phyloP scores from a whole-genome alignment of 2,329 filamentous ascomycete species.

The Apiospora aurea region DNA sequence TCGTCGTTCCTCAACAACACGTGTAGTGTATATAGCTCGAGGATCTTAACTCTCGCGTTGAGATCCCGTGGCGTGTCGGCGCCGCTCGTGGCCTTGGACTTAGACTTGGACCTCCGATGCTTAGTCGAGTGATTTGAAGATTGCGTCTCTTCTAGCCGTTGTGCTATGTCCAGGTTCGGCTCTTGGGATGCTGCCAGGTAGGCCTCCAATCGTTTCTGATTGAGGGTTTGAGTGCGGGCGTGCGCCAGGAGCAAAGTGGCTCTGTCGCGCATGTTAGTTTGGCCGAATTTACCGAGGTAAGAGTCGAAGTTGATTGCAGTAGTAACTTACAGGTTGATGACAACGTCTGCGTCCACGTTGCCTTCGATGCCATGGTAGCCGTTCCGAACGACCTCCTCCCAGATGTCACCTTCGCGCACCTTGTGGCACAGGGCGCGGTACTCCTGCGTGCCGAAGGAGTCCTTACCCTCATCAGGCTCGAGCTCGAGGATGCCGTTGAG shows the following conservation, averaged over 20 bases:
- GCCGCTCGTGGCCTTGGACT: constrained; percentile 58
- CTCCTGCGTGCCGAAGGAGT: constrained; percentile 82
- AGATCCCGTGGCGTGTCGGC: constrained; percentile 86
- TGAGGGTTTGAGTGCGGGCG: constrained; percentile 80
- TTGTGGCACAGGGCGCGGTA: constrained; percentile 85
- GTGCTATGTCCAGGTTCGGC: constrained; percentile 75
- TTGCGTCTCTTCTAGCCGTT: constrained; percentile 62
- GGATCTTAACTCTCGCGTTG: constrained; percentile 84
- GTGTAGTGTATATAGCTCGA: constrained; percentile 94
- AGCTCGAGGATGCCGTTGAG: constrained; percentile 91
- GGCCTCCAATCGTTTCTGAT: constrained; percentile 86
- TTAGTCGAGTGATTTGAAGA: constrained; percentile 40
- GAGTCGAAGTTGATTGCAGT: neutral
- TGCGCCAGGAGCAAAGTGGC: constrained; percentile 92
- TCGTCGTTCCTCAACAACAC: constrained; percentile 92
- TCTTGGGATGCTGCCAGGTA: constrained; percentile 82
- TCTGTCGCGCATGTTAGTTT: constrained; percentile 54
- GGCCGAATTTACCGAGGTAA: constrained; percentile 12
- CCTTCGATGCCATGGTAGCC: constrained; percentile 90
- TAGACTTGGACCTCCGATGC: constrained; percentile 50
- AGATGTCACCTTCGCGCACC: constrained; percentile 88
- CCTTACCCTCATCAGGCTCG: constrained; percentile 88
- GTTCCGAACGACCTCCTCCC: constrained; percentile 88
- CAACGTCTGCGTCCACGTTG: constrained; percentile 92
- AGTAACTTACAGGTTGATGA: constrained; percentile 77